phyloP scores from a whole-genome alignment of 306 rosid genomes.

The Betula pendula region DNA sequence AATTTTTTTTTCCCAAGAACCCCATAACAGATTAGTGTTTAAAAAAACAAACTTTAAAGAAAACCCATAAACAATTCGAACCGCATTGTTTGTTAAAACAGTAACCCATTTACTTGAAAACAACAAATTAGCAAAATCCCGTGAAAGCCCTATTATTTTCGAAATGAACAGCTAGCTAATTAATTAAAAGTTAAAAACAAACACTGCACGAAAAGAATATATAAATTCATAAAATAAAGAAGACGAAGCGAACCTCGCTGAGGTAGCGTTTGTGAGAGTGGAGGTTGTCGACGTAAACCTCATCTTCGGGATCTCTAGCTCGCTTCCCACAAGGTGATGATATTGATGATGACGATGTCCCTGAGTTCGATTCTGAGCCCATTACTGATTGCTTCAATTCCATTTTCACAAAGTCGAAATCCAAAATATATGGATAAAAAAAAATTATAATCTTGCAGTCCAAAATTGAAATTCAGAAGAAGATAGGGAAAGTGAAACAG shows the following conservation, averaged over 20 bases:
- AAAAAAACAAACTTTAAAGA: not conserved
- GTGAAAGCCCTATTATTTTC: not conserved
- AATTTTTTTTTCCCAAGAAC: not conserved
- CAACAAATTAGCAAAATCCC: not conserved
- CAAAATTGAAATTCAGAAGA: not conserved
- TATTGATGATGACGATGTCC: constrained; percentile 41
- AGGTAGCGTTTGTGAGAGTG: constrained; percentile 98
- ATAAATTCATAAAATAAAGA: not conserved
- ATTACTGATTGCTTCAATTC: constrained; percentile 32
- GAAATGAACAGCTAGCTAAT: not conserved
- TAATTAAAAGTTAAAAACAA: not conserved
- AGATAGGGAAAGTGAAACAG: not conserved
- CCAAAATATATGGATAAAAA: not conserved
- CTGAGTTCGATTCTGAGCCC: constrained; percentile 74
- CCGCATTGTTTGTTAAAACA: not conserved
- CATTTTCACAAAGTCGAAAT: not conserved
- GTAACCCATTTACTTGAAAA: not conserved
- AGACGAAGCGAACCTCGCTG: constrained; percentile 65
- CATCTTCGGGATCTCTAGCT: constrained; percentile 94
- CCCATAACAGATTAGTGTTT: not conserved
- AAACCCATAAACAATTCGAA: not conserved
- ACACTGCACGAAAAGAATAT: not conserved
- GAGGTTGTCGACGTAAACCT: constrained; percentile 89
- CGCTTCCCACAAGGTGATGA: constrained; percentile 76
- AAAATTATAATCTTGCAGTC: too few species aligned